phyloP scores from a whole-genome alignment of 1,284 basidiomycete genomes.

The Apiotrichum laibachii region DNA sequence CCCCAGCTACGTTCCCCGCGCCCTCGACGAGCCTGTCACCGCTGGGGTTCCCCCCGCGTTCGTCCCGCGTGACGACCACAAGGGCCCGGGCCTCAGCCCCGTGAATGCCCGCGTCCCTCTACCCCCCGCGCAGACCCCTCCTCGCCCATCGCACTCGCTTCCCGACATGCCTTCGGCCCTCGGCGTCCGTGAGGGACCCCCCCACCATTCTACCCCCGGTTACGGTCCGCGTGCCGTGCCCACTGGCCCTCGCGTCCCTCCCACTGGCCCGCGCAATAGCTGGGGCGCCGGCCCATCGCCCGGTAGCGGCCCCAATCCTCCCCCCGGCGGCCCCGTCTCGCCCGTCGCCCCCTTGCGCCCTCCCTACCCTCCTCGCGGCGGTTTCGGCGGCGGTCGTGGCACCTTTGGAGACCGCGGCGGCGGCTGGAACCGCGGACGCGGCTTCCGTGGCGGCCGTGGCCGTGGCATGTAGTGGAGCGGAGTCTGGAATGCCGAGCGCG shows the following conservation, averaged over 20 bases:
- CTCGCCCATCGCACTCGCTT: slow-evolving; percentile 9
- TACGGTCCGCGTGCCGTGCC: slow-evolving; percentile 15
- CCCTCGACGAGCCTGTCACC: slow-evolving; percentile 5
- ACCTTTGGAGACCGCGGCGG: slow-evolving; percentile 17
- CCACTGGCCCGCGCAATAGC: slow-evolving; percentile 18
- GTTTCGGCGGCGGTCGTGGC: slow-evolving; percentile 14
- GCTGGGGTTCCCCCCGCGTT: background rate
- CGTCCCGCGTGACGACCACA: slow-evolving; percentile 7
- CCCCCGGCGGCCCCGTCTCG: slow-evolving; percentile 13
- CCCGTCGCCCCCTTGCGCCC: slow-evolving; percentile 15
- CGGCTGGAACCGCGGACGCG: slow-evolving; percentile 13
- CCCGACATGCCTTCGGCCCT: slow-evolving; percentile 22
- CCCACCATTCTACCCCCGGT: slow-evolving; percentile 10
- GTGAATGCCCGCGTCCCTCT: slow-evolving; percentile 7
- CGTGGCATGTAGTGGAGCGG: slow-evolving; percentile 21
- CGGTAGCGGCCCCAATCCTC: background rate
- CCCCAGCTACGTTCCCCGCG: slow-evolving; percentile 18
- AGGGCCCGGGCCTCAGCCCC: slow-evolving; percentile 9
- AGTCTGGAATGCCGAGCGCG: no score
- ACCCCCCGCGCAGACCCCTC: slow-evolving; percentile 15
- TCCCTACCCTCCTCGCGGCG: slow-evolving; percentile 13
- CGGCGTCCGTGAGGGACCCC: slow-evolving; percentile 15
- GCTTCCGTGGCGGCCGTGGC: slow-evolving; percentile 18
- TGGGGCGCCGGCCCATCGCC: slow-evolving; percentile 11
- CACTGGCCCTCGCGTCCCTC: slow-evolving; percentile 20